Evolutionary conservation across 164 flowering plant genomes (phyloP).

Genomic region (Vitis riparia): DNA sequence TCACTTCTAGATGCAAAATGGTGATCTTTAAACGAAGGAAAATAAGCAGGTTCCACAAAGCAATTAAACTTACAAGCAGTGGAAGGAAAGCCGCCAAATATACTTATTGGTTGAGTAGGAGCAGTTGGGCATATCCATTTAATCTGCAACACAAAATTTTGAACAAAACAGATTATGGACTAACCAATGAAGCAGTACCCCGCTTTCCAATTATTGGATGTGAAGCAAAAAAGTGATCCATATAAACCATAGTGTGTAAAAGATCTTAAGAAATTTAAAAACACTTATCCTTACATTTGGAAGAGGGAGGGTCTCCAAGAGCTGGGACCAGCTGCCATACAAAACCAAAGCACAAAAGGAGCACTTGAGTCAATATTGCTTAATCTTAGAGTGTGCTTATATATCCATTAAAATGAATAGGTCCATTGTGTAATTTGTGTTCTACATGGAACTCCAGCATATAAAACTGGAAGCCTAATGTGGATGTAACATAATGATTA

Average conservation of each 20-base stretch:
- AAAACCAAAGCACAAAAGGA: conserved; percentile 9
- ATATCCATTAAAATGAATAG: too few relatives aligned
- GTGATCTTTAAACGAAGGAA: neutral
- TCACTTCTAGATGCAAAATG: too few relatives aligned
- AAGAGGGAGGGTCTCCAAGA: conserved; percentile 50
- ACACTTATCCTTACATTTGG: conserved; percentile 34
- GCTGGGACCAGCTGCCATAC: conserved; percentile 50
- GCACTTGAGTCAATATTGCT: neutral
- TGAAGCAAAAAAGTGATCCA: neutral
- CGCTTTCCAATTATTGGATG: neutral
- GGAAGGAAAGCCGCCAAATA: conserved; percentile 78
- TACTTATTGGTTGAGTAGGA: conserved; percentile 54
- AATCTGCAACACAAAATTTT: conserved; percentile 38
- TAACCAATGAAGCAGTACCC: neutral
- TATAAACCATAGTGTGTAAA: neutral
- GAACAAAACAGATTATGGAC: neutral
- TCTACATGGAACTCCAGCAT: too few relatives aligned
- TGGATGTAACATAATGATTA: too few relatives aligned
- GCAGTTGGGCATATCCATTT: conserved; percentile 87
- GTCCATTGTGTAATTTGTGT: too few relatives aligned
- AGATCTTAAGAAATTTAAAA: neutral
- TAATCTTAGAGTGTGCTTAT: too few relatives aligned
- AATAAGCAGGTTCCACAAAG: neutral
- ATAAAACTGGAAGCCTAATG: too few relatives aligned
- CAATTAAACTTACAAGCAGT: conserved; percentile 60